These are phyloP conservation scores for Ramaria rubella DNA, from an alignment of 768 basidiomycete genomes.

Conservation along the genomic window DNA sequence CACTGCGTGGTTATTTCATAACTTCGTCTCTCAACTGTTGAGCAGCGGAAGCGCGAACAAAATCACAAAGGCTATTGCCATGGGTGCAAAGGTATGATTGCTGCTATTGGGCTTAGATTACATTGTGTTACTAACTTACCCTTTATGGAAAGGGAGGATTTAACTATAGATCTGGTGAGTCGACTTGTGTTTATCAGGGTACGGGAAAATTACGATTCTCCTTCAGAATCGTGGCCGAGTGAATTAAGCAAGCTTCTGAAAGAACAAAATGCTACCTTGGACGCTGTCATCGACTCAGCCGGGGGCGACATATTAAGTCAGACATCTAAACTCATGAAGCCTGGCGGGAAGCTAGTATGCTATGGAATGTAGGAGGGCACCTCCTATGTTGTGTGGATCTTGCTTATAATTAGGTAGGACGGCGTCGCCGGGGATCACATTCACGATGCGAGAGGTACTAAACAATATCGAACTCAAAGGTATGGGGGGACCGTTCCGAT, in stretches of 20 bases:
- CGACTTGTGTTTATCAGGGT: neutral
- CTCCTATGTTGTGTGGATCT: neutral
- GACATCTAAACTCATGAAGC: constrained; percentile 43
- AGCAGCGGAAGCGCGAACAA: constrained; percentile 53
- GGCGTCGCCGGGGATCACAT: constrained; percentile 45
- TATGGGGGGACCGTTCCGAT: constrained; percentile 21
- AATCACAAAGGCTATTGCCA: constrained; percentile 52
- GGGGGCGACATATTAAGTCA: constrained; percentile 58
- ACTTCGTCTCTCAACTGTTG: neutral
- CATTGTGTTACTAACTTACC: neutral
- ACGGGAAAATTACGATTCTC: neutral
- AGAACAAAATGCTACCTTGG: constrained; percentile 32
- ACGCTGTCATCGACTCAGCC: constrained; percentile 62
- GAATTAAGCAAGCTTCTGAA: constrained; percentile 40
- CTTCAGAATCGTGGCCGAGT: constrained; percentile 45
- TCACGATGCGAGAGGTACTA: constrained; percentile 76
- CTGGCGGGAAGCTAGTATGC: constrained; percentile 53
- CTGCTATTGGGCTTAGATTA: neutral
- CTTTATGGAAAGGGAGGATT: constrained; percentile 2
- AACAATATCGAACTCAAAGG: constrained; percentile 70
- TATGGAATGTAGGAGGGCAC: constrained; percentile 52
- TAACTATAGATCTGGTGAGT: constrained; percentile 2
- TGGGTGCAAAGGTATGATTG: constrained; percentile 61
- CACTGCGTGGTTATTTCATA: neutral
- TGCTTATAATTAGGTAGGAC: constrained; percentile 39